Base-by-base conservation (phyloP, 441 rosid genomes). In the Jatropha podagrica region DNA sequence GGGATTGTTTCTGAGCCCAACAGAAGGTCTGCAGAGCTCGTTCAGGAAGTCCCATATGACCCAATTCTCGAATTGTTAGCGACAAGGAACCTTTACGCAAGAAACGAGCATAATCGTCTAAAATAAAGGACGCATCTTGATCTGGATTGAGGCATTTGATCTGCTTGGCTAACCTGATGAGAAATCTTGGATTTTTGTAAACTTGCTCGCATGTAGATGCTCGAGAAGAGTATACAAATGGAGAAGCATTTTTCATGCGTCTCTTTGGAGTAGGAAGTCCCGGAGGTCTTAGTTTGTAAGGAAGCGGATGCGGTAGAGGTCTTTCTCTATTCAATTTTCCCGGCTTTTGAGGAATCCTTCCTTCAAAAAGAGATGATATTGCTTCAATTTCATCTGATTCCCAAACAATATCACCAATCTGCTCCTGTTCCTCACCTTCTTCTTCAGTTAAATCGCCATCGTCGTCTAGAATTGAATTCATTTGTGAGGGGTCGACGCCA, bases 321-420 rank as follows among this genome's bases (percentile, higher is more conserved):
- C 99, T 84, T 77, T 83, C 86, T 74, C 91, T 79, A 6, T 65
- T 59, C 68, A 82, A 78, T 17, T 79, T 85, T 1, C 87, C 88
- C 0, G 98, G 97, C 71, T 89, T 96, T 72, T 93, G 97, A 23
- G 97, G 94, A 38, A 91, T 86, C 65, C 99, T 87, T 52, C 90
- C 88, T 74, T 79, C 87, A 52, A 96, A 96, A 51, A 96, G 94
- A 48, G 97, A 90, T 0, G 95, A 83, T 71, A 96, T 91, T 0
- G 99, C 92, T 59, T 89, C 95, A 62, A 89, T 71, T 81, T 95
- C 97, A 12, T 83, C 84, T 64, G 84, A 32, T 72, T 90, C 97
- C 99, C 97, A 95, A 1, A 80, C 80, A 76, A 74, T 26, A 38
- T 74, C 81, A n/a, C 41, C 77, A 5, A 68, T 65, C 38, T 60